These are phyloP conservation scores for Orobanche coerulescens DNA, from an alignment of 257 asterid genomes.

Conservation along the genomic window DNA sequence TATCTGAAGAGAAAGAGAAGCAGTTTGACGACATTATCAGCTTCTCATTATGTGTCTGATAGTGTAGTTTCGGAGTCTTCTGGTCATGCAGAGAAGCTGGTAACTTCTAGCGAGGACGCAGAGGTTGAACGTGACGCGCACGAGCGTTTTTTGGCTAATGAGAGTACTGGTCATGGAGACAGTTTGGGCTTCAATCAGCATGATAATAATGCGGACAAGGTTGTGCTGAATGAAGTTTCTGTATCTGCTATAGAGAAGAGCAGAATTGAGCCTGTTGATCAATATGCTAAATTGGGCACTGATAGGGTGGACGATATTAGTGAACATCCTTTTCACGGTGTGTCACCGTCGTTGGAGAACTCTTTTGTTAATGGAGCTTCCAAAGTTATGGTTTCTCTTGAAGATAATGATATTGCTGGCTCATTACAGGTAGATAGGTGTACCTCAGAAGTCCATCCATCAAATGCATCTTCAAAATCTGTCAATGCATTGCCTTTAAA, in stretches of 20 bases:
- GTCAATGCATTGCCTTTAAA: slow-evolving; percentile 23
- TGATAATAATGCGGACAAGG: slow-evolving; percentile 18
- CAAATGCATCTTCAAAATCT: slow-evolving; percentile 27
- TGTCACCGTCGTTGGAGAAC: neutral
- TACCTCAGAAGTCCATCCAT: slow-evolving; percentile 19
- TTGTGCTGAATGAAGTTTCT: slow-evolving; percentile 20
- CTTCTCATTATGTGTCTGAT: slow-evolving; percentile 8
- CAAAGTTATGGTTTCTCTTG: neutral
- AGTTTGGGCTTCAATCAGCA: slow-evolving; percentile 18
- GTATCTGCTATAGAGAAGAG: slow-evolving; percentile 21
- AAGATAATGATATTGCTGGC: slow-evolving; percentile 16
- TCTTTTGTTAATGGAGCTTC: neutral
- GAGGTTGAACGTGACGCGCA: slow-evolving; percentile 16
- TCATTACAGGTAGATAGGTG: slow-evolving; percentile 20
- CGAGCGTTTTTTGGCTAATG: slow-evolving; percentile 15
- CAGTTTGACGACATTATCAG: slow-evolving; percentile 25
- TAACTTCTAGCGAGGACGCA: slow-evolving; percentile 7
- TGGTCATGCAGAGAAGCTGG: slow-evolving; percentile 18
- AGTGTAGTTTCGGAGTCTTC: slow-evolving; percentile 9
- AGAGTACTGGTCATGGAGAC: slow-evolving; percentile 15
- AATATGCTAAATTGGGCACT: slow-evolving; percentile 13
- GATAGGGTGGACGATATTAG: neutral
- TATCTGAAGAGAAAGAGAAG: slow-evolving; percentile 23
- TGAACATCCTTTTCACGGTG: neutral
- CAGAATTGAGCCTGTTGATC: slow-evolving; percentile 18